Evolutionary conservation across 495 filamentous ascomycete genomes (phyloP).

Genomic region (Penicillium verhagenii): DNA sequence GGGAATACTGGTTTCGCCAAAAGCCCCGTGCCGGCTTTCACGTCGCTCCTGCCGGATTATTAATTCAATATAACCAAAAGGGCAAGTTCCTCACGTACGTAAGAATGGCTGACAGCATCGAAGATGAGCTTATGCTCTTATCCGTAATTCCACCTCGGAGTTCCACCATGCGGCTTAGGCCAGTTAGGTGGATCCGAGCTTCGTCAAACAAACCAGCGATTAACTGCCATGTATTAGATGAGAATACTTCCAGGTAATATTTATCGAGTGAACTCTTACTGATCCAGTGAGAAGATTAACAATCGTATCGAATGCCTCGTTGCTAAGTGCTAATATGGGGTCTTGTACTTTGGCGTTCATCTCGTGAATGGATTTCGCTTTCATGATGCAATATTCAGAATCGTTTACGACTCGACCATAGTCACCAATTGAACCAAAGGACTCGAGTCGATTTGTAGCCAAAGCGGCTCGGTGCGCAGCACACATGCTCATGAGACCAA

Average conservation of each 20-base stretch:
- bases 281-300: slow-evolving; percentile 35
- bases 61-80: neutral
- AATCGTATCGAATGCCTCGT: slow-evolving; percentile 38
- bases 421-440: neutral
- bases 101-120: slow-evolving; percentile 29
- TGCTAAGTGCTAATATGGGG: slow-evolving; percentile 24
- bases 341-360: slow-evolving; percentile 34
- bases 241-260: neutral
- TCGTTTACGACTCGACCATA: slow-evolving; percentile 17
- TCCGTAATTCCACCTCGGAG: slow-evolving; percentile 34
- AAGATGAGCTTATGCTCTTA: slow-evolving; percentile 27
- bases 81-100: slow-evolving; percentile 16
- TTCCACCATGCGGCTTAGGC: slow-evolving; percentile 35
- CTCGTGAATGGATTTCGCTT: slow-evolving; percentile 31
- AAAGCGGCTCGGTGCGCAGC: slow-evolving; percentile 36
- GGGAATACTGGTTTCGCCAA: slow-evolving; percentile 39
- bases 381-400: slow-evolving; percentile 38
- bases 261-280: slow-evolving; percentile 12
- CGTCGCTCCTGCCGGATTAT: slow-evolving; percentile 23
- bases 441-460: slow-evolving; percentile 17
- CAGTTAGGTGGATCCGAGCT: slow-evolving; percentile 33
- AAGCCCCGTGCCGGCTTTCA: slow-evolving; percentile 35
- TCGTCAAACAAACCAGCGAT: slow-evolving; percentile 36
- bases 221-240: slow-evolving; percentile 17
- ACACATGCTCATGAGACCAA: slow-evolving; percentile 38